Evolutionary conservation across 73 alveolate species (phyloP).

Genomic region (Paramecium pentaurelia): DNA sequence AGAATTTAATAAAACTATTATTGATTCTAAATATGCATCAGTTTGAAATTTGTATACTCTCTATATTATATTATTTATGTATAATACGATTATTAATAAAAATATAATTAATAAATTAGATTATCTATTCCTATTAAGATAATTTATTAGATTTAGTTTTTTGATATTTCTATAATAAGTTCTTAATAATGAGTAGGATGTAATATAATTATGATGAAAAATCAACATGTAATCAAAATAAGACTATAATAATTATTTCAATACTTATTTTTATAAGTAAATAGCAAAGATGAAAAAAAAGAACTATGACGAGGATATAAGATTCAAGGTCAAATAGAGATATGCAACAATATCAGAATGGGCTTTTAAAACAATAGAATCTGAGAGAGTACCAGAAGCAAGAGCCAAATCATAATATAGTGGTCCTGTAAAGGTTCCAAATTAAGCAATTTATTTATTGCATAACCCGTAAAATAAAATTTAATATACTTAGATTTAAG

Average conservation of each 20-base stretch:
- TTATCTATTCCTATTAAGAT: neutral
- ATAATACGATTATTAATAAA: too few relatives aligned
- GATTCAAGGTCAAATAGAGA: slow-evolving; percentile 33
- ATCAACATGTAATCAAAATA: neutral
- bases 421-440: neutral
- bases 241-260: neutral
- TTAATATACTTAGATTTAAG: neutral
- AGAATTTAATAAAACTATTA: too few relatives aligned
- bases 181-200: neutral
- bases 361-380: slow-evolving; percentile 9
- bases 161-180: neutral
- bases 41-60: too few relatives aligned
- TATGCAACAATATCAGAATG: slow-evolving; percentile 26
- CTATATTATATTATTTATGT: neutral
- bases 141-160: neutral
- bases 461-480: neutral
- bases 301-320: neutral
- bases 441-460: neutral
- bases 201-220: neutral
- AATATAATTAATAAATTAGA: neutral
- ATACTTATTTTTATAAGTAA: neutral
- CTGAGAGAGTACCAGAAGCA: neutral
- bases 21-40: neutral
- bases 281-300: neutral
- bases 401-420: slow-evolving; percentile 5